Evolutionary conservation across 2,329 filamentous ascomycete genomes (phyloP), one percentile per base, ranked within the genome.

Genomic region (Pseudogymnoascus pannorum): DNA sequence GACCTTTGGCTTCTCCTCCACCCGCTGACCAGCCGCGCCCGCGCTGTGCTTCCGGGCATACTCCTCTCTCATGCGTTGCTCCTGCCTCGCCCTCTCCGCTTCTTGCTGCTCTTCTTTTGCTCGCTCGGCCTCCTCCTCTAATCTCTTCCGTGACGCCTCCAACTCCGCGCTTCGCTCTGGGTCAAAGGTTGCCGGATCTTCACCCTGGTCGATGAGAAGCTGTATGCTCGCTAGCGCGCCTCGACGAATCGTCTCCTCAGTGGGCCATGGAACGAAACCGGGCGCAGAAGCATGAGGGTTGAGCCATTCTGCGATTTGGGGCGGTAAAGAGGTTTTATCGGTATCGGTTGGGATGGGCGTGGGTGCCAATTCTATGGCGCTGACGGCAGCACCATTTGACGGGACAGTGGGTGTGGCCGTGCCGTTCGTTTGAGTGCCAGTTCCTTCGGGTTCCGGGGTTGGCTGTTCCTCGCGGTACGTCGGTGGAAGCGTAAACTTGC

Each of bases 231-330:
- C 87, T 42, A 95, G 77, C 1, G 86, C 85, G 35, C 91, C 89
- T 14, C 77, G 76, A 31, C 84, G 81, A 64, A 94, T 89, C 63
- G 85, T 81, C 31, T 87, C 83, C 64, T 90, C 85, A 26, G 78
- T 78, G 0, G 90, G 90, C 90, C 90, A 95, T 0, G 91, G 90
- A 54, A 85, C 80, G 75, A 92, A 95, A n/a, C 77, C 70, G 36
- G 81, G 70, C 48, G 75, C 77, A 8, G 81, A 79, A 7, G 79
- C 79, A 16, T 80, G 73, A 0, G 84, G 81, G 68, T 88, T 85
- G 51, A 80, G 67, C 67, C 70, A 75, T 54, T 70, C 68, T 44
- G 72, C 69, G 36, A 76, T 73, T 29, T 72, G 68, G 3, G 70
- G 67, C 4, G 72, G 72, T 24, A 75, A 72, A 24, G 68, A 67